phyloP scores from a whole-genome alignment of 805 yeast genomes.

The Saturnispora zaruensis region DNA sequence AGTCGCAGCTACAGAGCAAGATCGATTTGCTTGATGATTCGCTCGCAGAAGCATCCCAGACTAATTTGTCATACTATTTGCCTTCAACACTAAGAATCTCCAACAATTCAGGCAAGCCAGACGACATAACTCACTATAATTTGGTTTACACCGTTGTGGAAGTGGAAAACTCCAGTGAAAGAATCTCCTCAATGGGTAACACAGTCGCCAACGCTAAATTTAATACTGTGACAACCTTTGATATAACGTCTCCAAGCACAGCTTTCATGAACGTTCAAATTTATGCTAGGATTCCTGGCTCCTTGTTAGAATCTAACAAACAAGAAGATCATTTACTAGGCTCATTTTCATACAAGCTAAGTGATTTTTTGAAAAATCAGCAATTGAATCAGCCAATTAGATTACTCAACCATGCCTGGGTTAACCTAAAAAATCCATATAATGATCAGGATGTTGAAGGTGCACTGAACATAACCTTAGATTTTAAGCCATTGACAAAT shows the following conservation, averaged over 20 bases:
- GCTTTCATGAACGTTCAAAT: slow-evolving; percentile 57
- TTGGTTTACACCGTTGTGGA: slow-evolving; percentile 82
- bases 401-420: slow-evolving; percentile 58
- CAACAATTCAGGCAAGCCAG: slow-evolving; percentile 44
- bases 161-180: slow-evolving; percentile 88
- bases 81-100: slow-evolving; percentile 36
- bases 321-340: slow-evolving; percentile 70
- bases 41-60: slow-evolving; percentile 22
- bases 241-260: slow-evolving; percentile 53
- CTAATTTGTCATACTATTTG: slow-evolving; percentile 28
- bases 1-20: slow-evolving; percentile 25
- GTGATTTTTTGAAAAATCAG: slow-evolving; percentile 14
- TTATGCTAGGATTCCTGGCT: slow-evolving; percentile 68
- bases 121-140: slow-evolving; percentile 36
- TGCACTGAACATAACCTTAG: slow-evolving; percentile 34
- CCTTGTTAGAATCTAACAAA: slow-evolving; percentile 35
- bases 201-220: slow-evolving; percentile 71
- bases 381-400: slow-evolving; percentile 34
- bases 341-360: slow-evolving; percentile 51
- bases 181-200: slow-evolving; percentile 81
- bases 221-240: slow-evolving; percentile 86
- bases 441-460: slow-evolving; percentile 26
- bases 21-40: slow-evolving; percentile 27
- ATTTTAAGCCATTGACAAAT: slow-evolving; percentile 30
- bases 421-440: slow-evolving; percentile 28